A percentile compares a stretch with the other conserved stretches of the same genome.
These are phyloP conservation scores for Phytopythium ostracodes DNA, from an alignment of 352 stramenopile genomes.

Conservation along the genomic window DNA sequence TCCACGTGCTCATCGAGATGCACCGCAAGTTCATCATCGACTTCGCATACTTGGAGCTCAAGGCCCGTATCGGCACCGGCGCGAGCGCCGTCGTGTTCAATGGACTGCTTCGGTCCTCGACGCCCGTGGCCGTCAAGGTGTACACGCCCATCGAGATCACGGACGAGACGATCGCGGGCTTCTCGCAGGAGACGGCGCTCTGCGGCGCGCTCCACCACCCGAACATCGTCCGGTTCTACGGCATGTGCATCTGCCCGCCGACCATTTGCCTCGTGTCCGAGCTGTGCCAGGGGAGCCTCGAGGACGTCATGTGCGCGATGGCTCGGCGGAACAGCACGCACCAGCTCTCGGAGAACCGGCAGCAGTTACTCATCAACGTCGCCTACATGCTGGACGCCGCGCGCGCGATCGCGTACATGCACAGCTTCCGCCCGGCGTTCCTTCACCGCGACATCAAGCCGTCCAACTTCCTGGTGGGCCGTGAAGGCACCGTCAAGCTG, in stretches of 20 bases:
- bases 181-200: constrained; percentile 58
- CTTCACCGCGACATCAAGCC: constrained; percentile 79
- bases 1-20: constrained; percentile 70
- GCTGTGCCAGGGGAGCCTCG: constrained; percentile 55
- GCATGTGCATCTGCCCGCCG: constrained; percentile 57
- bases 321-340: constrained; percentile 18
- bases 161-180: constrained; percentile 47
- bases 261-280: constrained; percentile 70
- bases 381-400: constrained; percentile 64
- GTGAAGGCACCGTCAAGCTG: constrained; percentile 49
- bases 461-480: constrained; percentile 68
- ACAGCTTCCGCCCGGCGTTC: constrained; percentile 71
- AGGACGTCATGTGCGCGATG: constrained; percentile 44
- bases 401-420: constrained; percentile 62
- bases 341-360: constrained; percentile 31
- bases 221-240: constrained; percentile 62
- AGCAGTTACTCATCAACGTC: constrained; percentile 57
- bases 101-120: constrained; percentile 37
- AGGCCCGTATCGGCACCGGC: constrained; percentile 43
- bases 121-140: constrained; percentile 60
- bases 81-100: constrained; percentile 51
- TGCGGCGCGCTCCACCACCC: constrained; percentile 53
- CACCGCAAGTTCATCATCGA: constrained; percentile 73
- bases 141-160: constrained; percentile 63
- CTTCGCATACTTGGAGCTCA: constrained; percentile 57